A percentile compares a stretch with the other conserved stretches of the same genome.
Conservation (phyloP, 176 grass and related monocot species). For the Eragrostis nindensis region DNA sequence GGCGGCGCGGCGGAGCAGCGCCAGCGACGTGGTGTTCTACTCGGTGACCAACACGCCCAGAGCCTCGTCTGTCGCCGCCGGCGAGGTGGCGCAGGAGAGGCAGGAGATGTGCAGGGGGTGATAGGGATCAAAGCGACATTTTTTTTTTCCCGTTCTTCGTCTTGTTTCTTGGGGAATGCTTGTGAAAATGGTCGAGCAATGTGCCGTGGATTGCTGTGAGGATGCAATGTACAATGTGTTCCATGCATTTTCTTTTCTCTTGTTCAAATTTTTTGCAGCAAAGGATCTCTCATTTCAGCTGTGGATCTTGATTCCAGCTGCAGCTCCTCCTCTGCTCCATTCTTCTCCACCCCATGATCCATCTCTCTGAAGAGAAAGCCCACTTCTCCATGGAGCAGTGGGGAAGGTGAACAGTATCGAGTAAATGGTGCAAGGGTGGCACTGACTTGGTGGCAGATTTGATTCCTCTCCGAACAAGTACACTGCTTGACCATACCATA, state of each 20-base stretch:
- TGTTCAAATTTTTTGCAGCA: not conserved
- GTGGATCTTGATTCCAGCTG: not conserved
- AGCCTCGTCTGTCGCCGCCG: conserved; percentile 47
- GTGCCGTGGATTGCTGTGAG: conserved; percentile 39
- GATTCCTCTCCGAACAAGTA: conserved; percentile 50
- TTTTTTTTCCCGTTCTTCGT: not conserved
- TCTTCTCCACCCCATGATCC: not conserved
- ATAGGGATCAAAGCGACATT: conserved; percentile 15
- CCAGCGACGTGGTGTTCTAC: conserved; percentile 63
- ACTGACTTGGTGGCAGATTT: conserved; percentile 74
- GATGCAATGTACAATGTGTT: conserved; percentile 30
- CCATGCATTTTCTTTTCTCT: not conserved
- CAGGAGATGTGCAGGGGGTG: conserved; percentile 68
- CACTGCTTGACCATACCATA: conserved; percentile 47
- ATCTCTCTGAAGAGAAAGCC: too few relatives aligned
- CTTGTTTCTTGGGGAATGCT: not conserved
- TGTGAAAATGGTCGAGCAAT: conserved; percentile 43
- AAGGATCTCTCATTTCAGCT: not conserved
- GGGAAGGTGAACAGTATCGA: not conserved
- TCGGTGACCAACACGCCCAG: conserved; percentile 57
- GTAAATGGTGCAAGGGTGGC: conserved; percentile 60
- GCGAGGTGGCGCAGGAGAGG: conserved; percentile 54
- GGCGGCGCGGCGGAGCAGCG: conserved; percentile 49
- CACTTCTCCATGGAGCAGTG: not conserved
- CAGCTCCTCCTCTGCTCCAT: not conserved